Evolutionary conservation across 208 protist genomes (phyloP).

Genomic region (Trypanosomatidae sp.): DNA sequence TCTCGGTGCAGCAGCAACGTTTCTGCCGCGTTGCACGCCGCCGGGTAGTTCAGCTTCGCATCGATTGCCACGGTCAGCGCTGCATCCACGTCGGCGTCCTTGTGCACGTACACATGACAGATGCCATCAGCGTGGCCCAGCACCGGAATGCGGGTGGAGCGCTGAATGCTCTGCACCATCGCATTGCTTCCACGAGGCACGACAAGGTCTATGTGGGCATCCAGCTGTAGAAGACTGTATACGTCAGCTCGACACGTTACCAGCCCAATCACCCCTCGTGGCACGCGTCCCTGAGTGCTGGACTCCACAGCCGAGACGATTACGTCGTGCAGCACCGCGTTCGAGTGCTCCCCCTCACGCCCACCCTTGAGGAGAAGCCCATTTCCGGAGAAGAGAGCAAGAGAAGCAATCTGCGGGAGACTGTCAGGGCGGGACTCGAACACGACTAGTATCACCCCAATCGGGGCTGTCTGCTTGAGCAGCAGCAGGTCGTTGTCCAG

Average conservation of each 20-base stretch:
- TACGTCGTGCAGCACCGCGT: constrained; percentile 49
- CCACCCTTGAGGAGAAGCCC: constrained; percentile 91
- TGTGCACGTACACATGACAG: constrained; percentile 93
- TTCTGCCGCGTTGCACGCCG: constrained; percentile 95
- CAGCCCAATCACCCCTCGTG: constrained; percentile 50
- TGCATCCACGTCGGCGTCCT: constrained; percentile 62
- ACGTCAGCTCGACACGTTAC: constrained; percentile 52
- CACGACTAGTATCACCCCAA: constrained; percentile 94
- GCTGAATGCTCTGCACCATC: constrained; percentile 89
- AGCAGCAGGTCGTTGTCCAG: constrained; percentile 80
- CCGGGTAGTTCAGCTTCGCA: constrained; percentile 93
- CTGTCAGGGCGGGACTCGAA: constrained; percentile 94
- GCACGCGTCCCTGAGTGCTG: constrained; percentile 29
- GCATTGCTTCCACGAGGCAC: constrained; percentile 91
- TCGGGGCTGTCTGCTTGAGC: constrained; percentile 72
- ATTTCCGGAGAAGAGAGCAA: constrained; percentile 86
- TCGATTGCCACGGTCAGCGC: constrained; percentile 73
- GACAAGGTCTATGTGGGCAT: constrained; percentile 91
- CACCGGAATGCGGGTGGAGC: constrained; percentile 88
- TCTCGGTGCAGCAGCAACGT: constrained; percentile 88
- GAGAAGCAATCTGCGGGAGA: constrained; percentile 77
- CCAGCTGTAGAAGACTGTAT: constrained; percentile 50
- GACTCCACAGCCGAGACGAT: constrained; percentile 48
- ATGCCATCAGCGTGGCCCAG: constrained; percentile 96
- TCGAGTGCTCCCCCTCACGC: constrained; percentile 67